phyloP scores from a whole-genome alignment of 129 eudicot genomes.

The Helianthus tuberosus region DNA sequence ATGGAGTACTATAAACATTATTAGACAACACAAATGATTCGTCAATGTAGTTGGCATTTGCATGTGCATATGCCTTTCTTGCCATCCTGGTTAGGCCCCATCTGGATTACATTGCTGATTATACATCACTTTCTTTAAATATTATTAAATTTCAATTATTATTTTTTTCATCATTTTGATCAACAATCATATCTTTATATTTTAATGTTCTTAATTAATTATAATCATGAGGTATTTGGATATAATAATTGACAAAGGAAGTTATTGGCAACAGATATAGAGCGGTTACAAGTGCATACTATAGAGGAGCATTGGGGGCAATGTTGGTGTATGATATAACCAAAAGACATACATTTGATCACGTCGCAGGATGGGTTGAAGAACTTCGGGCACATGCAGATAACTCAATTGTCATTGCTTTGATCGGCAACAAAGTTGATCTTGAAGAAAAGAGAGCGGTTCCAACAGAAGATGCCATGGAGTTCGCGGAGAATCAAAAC shows the following conservation, averaged over 20 bases:
- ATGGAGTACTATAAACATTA: constrained; percentile 10
- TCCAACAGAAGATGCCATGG: constrained; percentile 69
- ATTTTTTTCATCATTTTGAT: neutral
- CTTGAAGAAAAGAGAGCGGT: constrained; percentile 65
- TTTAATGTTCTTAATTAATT: neutral
- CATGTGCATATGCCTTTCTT: constrained; percentile 38
- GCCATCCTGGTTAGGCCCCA: constrained; percentile 45
- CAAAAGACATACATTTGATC: constrained; percentile 71
- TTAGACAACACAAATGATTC: constrained; percentile 3
- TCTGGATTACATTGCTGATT: constrained; percentile 16
- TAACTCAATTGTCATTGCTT: constrained; percentile 59
- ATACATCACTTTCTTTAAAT: constrained; percentile 1
- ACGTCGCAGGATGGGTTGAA: constrained; percentile 80
- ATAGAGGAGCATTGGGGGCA: constrained; percentile 92
- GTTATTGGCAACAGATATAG: constrained; percentile 53
- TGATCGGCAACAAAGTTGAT: constrained; percentile 82
- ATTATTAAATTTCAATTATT: neutral
- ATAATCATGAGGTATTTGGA: neutral
- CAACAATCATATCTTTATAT: neutral
- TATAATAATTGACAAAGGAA: neutral
- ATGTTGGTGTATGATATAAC: constrained; percentile 80
- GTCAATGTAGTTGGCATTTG: constrained; percentile 20
- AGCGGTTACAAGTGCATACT: constrained; percentile 90
- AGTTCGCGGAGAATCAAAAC: constrained; percentile 71
- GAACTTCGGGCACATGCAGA: constrained; percentile 85